phyloP scores from a whole-genome alignment of 306 rosid species.

The Glycine tomentella region DNA sequence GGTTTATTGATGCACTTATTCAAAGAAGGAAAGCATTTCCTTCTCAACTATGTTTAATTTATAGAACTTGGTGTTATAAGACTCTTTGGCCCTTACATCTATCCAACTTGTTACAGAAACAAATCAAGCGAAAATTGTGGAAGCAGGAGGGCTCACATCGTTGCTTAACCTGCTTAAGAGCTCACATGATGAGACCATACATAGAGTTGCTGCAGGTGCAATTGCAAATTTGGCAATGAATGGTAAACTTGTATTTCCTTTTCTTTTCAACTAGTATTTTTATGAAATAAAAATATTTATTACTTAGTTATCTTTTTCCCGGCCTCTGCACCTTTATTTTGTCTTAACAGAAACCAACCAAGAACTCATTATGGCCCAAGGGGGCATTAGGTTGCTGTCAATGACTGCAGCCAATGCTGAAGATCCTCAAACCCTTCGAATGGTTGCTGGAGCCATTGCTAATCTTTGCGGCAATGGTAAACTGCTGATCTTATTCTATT shows the following conservation, averaged over 20 bases:
- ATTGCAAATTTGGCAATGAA: conserved; percentile 99
- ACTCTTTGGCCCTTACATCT: conserved; percentile 36
- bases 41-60: not conserved
- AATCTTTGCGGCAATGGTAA: conserved; percentile 98
- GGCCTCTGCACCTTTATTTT: conserved; percentile 39
- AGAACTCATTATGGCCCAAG: conserved; percentile 97
- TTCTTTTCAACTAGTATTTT: conserved; percentile 6
- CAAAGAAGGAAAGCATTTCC: not conserved
- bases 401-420: conserved; percentile 84
- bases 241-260: conserved; percentile 57
- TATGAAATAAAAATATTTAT: conserved; percentile 12
- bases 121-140: conserved; percentile 97
- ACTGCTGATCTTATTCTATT: conserved; percentile 42
- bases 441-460: conserved; percentile 99
- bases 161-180: conserved; percentile 83
- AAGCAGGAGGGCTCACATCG: conserved; percentile 94
- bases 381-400: conserved; percentile 89
- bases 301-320: conserved; percentile 32
- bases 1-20: conserved; percentile 36
- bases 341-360: conserved; percentile 87
- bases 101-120: conserved; percentile 63
- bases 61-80: conserved; percentile 31
- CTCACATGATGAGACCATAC: conserved; percentile 91
- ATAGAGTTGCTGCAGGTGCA: conserved; percentile 99
- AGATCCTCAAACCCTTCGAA: conserved; percentile 97